Percentiles rank a stretch among this genome's conserved stretches.
phyloP scores from a whole-genome alignment of 768 basidiomycete species.

The Xerocomellus intermedius region DNA sequence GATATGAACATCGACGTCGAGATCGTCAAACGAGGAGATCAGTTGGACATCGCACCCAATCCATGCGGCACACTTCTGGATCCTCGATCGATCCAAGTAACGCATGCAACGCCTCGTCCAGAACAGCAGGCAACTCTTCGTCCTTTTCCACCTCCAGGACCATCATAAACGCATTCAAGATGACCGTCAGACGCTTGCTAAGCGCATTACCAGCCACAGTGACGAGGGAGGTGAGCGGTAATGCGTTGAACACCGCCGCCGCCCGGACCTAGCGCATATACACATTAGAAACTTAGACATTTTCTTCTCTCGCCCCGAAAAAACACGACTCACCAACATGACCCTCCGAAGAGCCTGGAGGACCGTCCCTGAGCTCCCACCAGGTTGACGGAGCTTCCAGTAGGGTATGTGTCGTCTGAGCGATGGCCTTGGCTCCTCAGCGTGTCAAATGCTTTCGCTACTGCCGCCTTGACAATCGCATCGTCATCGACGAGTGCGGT shows the following conservation, averaged over 20 bases:
- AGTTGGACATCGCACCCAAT: too few species aligned
- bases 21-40: too few species aligned
- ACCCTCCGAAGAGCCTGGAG: too few species aligned
- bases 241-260: constrained; percentile 92
- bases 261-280: constrained; percentile 70
- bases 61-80: too few species aligned
- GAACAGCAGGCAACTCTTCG: constrained; percentile 65
- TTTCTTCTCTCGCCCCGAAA: background rate
- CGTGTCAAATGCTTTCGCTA: too few species aligned
- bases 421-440: too few species aligned
- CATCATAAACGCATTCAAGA: constrained; percentile 77
- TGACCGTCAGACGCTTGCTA: constrained; percentile 77
- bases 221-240: constrained; percentile 85
- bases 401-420: too few species aligned
- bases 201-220: constrained; percentile 91
- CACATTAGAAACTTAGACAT: background rate
- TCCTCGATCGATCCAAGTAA: constrained; percentile 80
- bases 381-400: constrained; percentile 91
- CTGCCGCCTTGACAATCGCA: too few species aligned
- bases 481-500: constrained; percentile 86
- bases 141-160: constrained; percentile 67
- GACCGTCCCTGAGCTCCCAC: constrained; percentile 92
- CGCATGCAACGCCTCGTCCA: constrained; percentile 73
- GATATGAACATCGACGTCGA: too few species aligned
- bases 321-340: constrained; percentile 65